Base-by-base conservation (phyloP, 441 rosid genomes). In the Raphanus hybrid region DNA sequence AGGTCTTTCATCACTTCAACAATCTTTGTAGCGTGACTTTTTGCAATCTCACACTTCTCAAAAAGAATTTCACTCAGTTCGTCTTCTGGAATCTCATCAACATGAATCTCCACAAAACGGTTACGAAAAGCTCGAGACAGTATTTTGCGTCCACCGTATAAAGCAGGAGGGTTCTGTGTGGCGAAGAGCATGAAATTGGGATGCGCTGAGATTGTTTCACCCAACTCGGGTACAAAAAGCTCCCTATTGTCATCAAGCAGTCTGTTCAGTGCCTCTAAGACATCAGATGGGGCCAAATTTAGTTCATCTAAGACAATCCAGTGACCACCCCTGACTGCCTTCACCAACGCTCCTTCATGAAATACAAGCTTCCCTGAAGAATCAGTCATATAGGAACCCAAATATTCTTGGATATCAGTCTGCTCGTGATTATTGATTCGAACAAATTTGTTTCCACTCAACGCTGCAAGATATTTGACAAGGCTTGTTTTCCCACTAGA, bases 401-500 rank as follows among this genome's bases (percentile, higher is more conserved):
- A 76, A 86, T 94, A 96, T 76, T 96, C 99, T 80, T 92, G 98
- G 71, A 96, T 77, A 83, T 96, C 98, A 11, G 99, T 94, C 75
- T 96, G 98, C 69, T 96, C 99, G 69, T 96, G 99, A 80, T 96
- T 96, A 84, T 96, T 96, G 80, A 96, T 90, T 54, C 98, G 87
- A 66, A 96, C 95, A 85, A 96, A 96, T 68, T 86, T 89, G 85
- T 88, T 90, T 68, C 99, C 98, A 74, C 92, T 96, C 78, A 83
- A 74, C 54, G 94, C 82, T 66, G 99, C 98, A 75, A 96, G 99
- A 89, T 94, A 92, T 81, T 89, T 93, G 60, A 96, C 98, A 79
- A 96, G 98, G 83, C 99, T 96, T 71, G 99, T 96, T 78, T 96
- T 96, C 61, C 99, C 99, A 85, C 99, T 92, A 26, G 99, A 96